Percentiles rank a stretch among this genome's conserved stretches.
These are phyloP conservation scores for Thozetella sp. DNA, from an alignment of 495 filamentous ascomycete species.

Conservation along the genomic window DNA sequence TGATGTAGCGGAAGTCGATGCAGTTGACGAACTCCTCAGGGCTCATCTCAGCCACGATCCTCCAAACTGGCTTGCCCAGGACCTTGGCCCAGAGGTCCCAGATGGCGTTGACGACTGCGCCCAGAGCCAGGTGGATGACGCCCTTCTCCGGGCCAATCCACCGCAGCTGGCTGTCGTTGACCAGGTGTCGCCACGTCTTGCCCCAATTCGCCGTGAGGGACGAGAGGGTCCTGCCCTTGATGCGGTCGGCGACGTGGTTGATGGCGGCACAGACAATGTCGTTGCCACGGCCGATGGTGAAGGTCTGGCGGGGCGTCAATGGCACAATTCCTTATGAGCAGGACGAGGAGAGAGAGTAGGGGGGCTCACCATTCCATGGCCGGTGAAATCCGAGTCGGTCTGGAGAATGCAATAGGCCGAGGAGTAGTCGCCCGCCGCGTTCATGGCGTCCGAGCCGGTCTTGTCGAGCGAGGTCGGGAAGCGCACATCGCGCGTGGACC, in stretches of 20 bases:
- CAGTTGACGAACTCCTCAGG: conserved; percentile 84
- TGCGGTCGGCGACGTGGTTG: conserved; percentile 69
- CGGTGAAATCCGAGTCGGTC: conserved; percentile 71
- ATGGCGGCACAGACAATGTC: conserved; percentile 91
- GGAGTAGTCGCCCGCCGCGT: conserved; percentile 91
- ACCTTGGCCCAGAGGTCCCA: conserved; percentile 96
- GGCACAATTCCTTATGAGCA: neutral
- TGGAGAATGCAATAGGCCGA: conserved; percentile 90
- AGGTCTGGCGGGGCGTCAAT: conserved; percentile 59
- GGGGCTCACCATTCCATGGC: conserved; percentile 81
- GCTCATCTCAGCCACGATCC: conserved; percentile 84
- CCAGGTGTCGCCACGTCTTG: conserved; percentile 86
- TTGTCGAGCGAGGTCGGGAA: conserved; percentile 95
- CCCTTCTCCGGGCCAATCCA: conserved; percentile 98
- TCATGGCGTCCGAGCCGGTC: conserved; percentile 97
- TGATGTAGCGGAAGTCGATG: conserved; percentile 94
- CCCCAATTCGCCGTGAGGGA: conserved; percentile 82
- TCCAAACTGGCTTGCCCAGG: conserved; percentile 86
- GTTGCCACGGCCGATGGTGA: conserved; percentile 95
- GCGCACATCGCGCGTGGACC: conserved; percentile 81
- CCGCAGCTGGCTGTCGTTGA: conserved; percentile 85
- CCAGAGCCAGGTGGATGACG: conserved; percentile 89
- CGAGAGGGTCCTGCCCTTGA: conserved; percentile 72
- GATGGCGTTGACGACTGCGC: conserved; percentile 87
- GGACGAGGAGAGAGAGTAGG: neutral